These are phyloP conservation scores for Oehlia diaphana DNA, from an alignment of 192 early-diverging fungal genomes.

Conservation along the genomic window DNA sequence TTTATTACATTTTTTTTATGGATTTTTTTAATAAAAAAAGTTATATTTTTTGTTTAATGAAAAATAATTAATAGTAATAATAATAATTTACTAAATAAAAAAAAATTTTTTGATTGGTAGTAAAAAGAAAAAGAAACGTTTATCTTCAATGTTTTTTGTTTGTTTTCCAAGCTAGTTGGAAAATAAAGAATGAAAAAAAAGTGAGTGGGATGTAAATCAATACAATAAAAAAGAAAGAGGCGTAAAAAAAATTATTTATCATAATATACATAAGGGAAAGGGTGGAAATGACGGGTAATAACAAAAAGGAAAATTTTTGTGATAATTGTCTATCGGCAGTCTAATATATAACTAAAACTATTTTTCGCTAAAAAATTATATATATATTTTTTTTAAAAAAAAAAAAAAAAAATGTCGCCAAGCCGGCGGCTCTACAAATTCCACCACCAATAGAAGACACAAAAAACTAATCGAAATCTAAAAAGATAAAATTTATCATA, in stretches of 20 bases:
- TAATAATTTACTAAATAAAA: too few species aligned
- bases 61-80: neutral
- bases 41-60: neutral
- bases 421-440: slow-evolving; percentile 3
- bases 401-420: neutral
- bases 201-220: neutral
- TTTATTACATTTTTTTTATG: too few species aligned
- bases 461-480: neutral
- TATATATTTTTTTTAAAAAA: neutral
- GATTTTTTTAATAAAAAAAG: too few species aligned
- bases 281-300: neutral
- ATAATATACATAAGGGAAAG: neutral
- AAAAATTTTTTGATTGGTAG: too few species aligned
- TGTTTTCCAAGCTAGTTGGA: neutral
- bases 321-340: neutral
- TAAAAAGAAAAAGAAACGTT: neutral
- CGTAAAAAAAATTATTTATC: neutral
- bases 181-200: neutral
- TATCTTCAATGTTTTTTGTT: neutral
- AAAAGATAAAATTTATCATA: neutral
- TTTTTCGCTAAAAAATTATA: neutral
- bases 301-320: neutral
- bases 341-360: neutral
- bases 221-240: neutral
- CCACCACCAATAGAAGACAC: slow-evolving; percentile 16